Base-by-base conservation (phyloP, 345 rosid genomes). In the Euclidium syriacum region DNA sequence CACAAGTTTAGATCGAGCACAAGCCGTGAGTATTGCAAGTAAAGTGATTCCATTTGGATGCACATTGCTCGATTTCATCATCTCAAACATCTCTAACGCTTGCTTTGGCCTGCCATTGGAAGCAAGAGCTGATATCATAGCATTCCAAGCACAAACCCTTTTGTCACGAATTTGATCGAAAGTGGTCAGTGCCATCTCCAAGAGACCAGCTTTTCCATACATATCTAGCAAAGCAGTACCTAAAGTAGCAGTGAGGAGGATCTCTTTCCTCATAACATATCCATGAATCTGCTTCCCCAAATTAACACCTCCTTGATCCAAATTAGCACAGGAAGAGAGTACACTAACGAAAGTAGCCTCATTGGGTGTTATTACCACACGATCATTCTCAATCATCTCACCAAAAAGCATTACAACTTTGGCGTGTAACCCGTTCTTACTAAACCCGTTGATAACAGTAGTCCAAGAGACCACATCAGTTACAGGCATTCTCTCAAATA, bases 381-480 rank as follows among this genome's bases (percentile, higher is more conserved):
- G 35, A 3, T 48, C 36, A 4, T 67, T 36, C 36, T 39, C 60
- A 49, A 85, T 61, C 90, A 88, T 82, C 44, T 70, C 75, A 48
- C 64, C 48, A 35, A 88, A 83, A 52, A 67, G 36, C 44, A 12
- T 34, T 42, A 88, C 43, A 1, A 83, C 88, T 59, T 81, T 65
- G 4, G 29, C 6, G 10, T 80, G 83, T 38, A 61, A 60, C 8
- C 78, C 78, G 18, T 74, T 82, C 38, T 36, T 73, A 39, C 65
- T 47, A 58, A 83, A 78, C 74, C 96, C 96, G 38, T 75, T 82
- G 32, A 88, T 78, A 65, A 85, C 74, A 51, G 62, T 83, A 9
- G 94, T 84, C 96, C 94, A 88, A 16, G 94, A 80, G 22, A 88
- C 77, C 23, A 84, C 90, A 64, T 86, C 90, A 16, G 62, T 74